A percentile compares a stretch with the other conserved stretches of the same genome.
phyloP scores from a whole-genome alignment of 139 green algal species.

The Tetratostichococcus sp. region DNA sequence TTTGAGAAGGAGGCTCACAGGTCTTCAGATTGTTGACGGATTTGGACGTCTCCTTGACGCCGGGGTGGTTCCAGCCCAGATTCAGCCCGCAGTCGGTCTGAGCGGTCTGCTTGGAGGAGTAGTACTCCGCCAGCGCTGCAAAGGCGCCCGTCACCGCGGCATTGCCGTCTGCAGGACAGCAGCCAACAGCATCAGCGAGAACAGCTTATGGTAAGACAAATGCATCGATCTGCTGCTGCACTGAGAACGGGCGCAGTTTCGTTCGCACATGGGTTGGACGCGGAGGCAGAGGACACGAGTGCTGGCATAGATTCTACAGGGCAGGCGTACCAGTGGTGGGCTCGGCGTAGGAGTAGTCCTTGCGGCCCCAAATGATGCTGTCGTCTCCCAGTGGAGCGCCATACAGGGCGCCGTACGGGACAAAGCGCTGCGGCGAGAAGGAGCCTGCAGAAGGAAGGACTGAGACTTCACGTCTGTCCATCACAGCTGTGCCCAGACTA shows the following conservation, averaged over 20 bases:
- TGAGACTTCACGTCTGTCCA: neutral
- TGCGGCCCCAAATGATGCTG: constrained; percentile 8
- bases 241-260: no score
- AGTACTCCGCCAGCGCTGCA: constrained; percentile 18
- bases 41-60: neutral
- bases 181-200: neutral
- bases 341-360: constrained; percentile 32
- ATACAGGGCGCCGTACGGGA: constrained; percentile 28
- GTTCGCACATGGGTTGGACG: no score
- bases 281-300: no score
- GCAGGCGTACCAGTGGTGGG: constrained; percentile 1
- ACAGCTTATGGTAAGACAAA: neutral
- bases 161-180: constrained; percentile 6
- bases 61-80: constrained; percentile 12
- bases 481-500: neutral
- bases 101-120: neutral
- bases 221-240: neutral
- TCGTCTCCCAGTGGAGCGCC: constrained; percentile 22
- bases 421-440: constrained; percentile 15
- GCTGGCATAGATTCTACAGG: no score
- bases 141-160: constrained; percentile 14
- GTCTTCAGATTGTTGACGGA: neutral
- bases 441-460: neutral
- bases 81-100: constrained; percentile 10
- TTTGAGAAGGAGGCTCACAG: neutral